A percentile compares a stretch with the other conserved stretches of the same genome.
These are phyloP conservation scores for Nicotiana tomentosiformis DNA, from an alignment of 257 asterid species.

Conservation along the genomic window DNA sequence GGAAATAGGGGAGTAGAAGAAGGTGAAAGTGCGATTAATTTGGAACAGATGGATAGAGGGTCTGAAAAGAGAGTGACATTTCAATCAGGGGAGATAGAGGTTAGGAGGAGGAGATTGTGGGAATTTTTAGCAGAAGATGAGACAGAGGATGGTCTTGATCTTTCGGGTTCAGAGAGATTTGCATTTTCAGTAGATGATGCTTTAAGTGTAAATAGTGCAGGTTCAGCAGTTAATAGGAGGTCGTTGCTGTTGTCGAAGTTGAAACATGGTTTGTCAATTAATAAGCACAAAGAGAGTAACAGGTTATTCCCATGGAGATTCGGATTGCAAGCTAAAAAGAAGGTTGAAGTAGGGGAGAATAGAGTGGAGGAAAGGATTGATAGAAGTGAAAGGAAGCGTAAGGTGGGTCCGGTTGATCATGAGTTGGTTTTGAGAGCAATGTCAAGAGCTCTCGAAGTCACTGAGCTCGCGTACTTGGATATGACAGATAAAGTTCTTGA, in stretches of 20 bases:
- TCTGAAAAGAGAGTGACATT: conserved; percentile 18
- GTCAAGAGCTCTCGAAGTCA: conserved; percentile 21
- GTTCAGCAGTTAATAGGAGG: conserved; percentile 21
- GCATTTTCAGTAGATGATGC: conserved; percentile 33
- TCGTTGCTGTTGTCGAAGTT: conserved; percentile 21
- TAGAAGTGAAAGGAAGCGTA: conserved; percentile 13
- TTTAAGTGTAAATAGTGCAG: conserved; percentile 20
- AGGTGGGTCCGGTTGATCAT: conserved; percentile 23
- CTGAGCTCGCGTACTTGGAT: conserved; percentile 19
- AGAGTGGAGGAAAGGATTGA: conserved; percentile 14
- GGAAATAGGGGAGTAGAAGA: conserved; percentile 4
- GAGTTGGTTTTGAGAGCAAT: conserved; percentile 25
- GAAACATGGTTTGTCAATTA: conserved; percentile 22
- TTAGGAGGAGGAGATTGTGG: conserved; percentile 28
- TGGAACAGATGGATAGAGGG: conserved; percentile 2
- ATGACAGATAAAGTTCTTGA: conserved; percentile 28
- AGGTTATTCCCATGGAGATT: conserved; percentile 19
- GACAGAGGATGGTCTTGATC: conserved; percentile 26
- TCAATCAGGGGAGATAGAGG: conserved; percentile 16
- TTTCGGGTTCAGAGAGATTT: conserved; percentile 27
- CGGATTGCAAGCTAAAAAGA: conserved; percentile 22
- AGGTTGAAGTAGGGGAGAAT: conserved; percentile 10
- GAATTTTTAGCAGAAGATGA: conserved; percentile 22
- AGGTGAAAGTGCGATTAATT: neutral
- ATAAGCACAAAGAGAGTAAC: conserved; percentile 17